These are phyloP conservation scores for Buxus sempervirens DNA, from an alignment of 164 flowering plant genomes.

Conservation along the genomic window DNA sequence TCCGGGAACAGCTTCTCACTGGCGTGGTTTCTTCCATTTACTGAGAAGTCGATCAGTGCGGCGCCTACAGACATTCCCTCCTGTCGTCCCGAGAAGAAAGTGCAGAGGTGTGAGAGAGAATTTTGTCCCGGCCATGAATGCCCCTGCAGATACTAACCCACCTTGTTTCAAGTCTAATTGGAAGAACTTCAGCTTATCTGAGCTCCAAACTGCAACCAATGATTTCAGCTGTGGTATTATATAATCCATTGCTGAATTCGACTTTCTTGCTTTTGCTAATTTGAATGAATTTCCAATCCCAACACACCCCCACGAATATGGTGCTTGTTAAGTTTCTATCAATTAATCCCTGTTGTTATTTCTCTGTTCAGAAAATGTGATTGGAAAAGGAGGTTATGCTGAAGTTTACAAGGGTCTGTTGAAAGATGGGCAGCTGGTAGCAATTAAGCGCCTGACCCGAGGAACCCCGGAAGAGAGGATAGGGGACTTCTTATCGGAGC, in stretches of 20 bases:
- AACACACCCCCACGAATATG: conserved; percentile 8
- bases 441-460: conserved; percentile 64
- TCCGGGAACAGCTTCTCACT: conserved; percentile 23
- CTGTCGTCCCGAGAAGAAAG: conserved; percentile 32
- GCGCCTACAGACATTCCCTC: conserved; percentile 39
- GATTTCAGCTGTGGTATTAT: conserved; percentile 68
- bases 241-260: conserved; percentile 20
- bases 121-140: conserved; percentile 10
- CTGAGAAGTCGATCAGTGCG: conserved; percentile 40
- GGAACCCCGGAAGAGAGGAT: conserved; percentile 76
- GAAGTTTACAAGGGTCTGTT: conserved; percentile 82
- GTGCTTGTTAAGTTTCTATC: background rate
- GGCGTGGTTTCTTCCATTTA: conserved; percentile 50
- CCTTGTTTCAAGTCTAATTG: conserved; percentile 50
- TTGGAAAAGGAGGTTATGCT: conserved; percentile 94
- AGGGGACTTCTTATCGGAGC: conserved; percentile 76
- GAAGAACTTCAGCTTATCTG: conserved; percentile 54
- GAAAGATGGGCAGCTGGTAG: conserved; percentile 62
- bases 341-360: background rate
- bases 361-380: conserved; percentile 51
- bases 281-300: conserved; percentile 16
- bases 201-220: conserved; percentile 73
- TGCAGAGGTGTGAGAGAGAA: conserved; percentile 40
- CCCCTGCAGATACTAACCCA: conserved; percentile 35
- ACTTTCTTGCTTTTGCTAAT: conserved; percentile 11